Conservation (phyloP, 768 basidiomycete species). For the Boletellus ananas region DNA sequence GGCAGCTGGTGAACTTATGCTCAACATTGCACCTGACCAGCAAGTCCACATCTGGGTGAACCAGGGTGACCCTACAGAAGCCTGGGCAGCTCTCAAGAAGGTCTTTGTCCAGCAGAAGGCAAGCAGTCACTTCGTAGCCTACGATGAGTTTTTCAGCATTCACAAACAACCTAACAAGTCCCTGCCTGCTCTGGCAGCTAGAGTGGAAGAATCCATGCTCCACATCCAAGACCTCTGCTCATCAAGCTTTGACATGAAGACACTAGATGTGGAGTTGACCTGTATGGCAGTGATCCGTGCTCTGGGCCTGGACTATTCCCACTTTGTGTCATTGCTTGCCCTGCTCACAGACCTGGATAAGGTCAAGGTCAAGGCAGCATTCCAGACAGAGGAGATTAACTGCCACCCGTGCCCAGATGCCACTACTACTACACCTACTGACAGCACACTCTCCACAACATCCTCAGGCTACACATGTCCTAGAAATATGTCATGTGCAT, state of each 20-base stretch:
- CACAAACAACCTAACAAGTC: constrained; percentile 4
- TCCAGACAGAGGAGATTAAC: too few relatives aligned
- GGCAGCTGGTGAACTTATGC: too few relatives aligned
- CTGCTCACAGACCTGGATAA: constrained; percentile 10
- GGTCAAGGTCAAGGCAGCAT: constrained; percentile 2
- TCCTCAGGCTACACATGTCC: too few relatives aligned
- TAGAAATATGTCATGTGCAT: too few relatives aligned
- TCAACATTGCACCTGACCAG: too few relatives aligned
- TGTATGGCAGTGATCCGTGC: constrained; percentile 11
- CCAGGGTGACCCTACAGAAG: too few relatives aligned
- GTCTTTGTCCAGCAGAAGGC: constrained; percentile 6
- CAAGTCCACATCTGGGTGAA: too few relatives aligned
- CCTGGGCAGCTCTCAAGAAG: too few relatives aligned
- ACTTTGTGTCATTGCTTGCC: constrained; percentile 9
- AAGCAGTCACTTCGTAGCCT: constrained; percentile 3
- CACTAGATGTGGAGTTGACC: constrained; percentile 3
- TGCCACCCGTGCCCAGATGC: too few relatives aligned
- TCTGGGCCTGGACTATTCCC: constrained; percentile 3
- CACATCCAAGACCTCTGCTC: constrained; percentile 5
- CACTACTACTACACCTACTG: too few relatives aligned
- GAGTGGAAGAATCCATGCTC: constrained; percentile 2
- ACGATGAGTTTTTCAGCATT: constrained; percentile 9
- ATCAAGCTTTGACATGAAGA: background rate
- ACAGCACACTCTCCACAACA: too few relatives aligned
- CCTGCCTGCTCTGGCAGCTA: too few relatives aligned